Evolutionary conservation across 1,139 yeast species (phyloP).

Genomic region (Sugiyamaella paludigena): DNA sequence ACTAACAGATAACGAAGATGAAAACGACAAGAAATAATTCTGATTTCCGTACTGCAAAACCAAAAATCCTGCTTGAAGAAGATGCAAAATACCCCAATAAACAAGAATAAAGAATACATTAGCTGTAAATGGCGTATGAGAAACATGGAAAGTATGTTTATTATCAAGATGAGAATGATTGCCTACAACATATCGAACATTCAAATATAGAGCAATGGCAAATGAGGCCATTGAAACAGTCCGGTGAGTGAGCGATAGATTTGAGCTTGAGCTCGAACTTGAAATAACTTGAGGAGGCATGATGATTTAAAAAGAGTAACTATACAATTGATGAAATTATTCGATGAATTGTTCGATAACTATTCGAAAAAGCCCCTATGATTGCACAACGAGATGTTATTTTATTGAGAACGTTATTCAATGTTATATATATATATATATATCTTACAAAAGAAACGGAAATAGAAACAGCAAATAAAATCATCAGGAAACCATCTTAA

Average conservation of each 20-base stretch:
- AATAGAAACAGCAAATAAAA: no score
- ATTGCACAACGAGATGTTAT: neutral
- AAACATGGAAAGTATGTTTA: conserved; percentile 47
- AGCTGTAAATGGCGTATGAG: conserved; percentile 67
- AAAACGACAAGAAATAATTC: conserved; percentile 6
- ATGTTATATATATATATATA: no score
- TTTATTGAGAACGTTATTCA: neutral
- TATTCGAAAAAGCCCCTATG: neutral
- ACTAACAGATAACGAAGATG: conserved; percentile 20
- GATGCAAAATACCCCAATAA: conserved; percentile 57
- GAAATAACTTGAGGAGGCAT: conserved; percentile 7
- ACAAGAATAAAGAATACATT: conserved; percentile 50
- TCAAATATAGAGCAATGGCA: conserved; percentile 53
- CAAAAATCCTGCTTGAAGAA: conserved; percentile 55
- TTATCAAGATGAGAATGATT: conserved; percentile 42
- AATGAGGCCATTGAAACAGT: conserved; percentile 50
- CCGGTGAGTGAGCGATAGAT: conserved; percentile 30
- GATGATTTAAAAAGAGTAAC: neutral
- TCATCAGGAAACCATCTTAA: no score
- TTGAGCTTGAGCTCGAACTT: neutral
- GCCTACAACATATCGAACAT: conserved; percentile 54
- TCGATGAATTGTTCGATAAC: neutral
- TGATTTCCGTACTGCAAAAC: conserved; percentile 51
- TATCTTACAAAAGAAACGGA: no score
- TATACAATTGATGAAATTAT: neutral